These are phyloP conservation scores for Bryoerythrophyllum caledonicum DNA, from an alignment of 225 moss, liverwort and hornwort genomes.

Conservation along the genomic window DNA sequence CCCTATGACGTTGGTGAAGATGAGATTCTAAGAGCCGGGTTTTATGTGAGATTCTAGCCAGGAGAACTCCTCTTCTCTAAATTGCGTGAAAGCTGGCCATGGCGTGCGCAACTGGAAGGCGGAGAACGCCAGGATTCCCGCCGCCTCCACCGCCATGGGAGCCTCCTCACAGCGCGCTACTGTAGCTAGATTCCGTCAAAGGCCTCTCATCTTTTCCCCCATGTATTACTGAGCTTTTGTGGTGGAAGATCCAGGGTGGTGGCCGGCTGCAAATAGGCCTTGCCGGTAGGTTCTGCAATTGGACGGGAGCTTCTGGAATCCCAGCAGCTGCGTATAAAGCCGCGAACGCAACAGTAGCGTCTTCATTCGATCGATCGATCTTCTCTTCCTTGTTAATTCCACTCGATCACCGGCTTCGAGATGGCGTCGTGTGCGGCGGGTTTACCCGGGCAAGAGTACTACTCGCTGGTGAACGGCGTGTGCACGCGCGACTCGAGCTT, in stretches of 20 bases:
- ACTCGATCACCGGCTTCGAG: conserved; percentile 18
- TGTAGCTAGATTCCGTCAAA: conserved; percentile 3
- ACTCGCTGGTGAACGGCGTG: conserved; percentile 34
- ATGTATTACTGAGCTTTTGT: no score
- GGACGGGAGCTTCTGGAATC: background rate
- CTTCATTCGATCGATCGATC: conserved; percentile 8
- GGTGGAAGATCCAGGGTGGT: background rate
- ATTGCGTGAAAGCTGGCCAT: background rate
- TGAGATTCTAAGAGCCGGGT: background rate
- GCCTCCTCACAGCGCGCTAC: conserved; percentile 5
- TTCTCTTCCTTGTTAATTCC: background rate
- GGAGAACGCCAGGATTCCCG: conserved; percentile 23
- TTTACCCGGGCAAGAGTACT: conserved; percentile 52
- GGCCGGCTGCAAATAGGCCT: background rate
- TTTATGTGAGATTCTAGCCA: no score
- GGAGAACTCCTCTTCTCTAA: background rate
- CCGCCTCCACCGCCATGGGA: conserved; percentile 31
- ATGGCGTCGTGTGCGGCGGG: conserved; percentile 42
- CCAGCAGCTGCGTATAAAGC: conserved; percentile 12
- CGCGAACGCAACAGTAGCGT: background rate
- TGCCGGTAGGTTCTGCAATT: background rate
- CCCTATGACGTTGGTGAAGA: conserved; percentile 3
- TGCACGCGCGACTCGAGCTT: conserved; percentile 66
- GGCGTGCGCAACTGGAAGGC: background rate
- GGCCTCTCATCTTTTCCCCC: no score